phyloP scores from a whole-genome alignment of 2,329 filamentous ascomycete genomes.

The Diaporthe longicolla region DNA sequence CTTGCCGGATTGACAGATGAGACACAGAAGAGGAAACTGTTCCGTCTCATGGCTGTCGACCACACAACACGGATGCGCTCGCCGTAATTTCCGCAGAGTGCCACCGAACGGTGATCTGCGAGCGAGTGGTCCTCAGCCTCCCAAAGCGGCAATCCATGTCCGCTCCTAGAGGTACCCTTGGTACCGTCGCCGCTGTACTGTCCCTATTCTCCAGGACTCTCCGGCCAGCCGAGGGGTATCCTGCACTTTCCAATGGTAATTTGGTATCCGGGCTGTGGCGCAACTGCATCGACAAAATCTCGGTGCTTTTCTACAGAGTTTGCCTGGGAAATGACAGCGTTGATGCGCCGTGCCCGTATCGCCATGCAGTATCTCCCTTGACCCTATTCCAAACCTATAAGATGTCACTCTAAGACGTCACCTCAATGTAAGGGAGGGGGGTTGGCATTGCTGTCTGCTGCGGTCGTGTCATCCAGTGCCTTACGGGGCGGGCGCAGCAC shows the following conservation, averaged over 20 bases:
- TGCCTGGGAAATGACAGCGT: slow-evolving; percentile 33
- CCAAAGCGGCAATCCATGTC: slow-evolving; percentile 27
- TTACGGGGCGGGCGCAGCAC: neutral
- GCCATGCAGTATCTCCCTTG: neutral
- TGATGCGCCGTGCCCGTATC: slow-evolving; percentile 8
- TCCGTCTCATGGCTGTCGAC: slow-evolving; percentile 23
- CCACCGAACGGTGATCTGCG: slow-evolving; percentile 38
- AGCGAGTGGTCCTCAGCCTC: slow-evolving; percentile 19
- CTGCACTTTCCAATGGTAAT: neutral
- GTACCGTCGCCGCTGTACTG: slow-evolving; percentile 3
- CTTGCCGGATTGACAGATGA: slow-evolving; percentile 13
- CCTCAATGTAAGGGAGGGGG: neutral
- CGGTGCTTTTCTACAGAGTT: slow-evolving; percentile 33
- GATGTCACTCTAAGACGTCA: slow-evolving; percentile 29
- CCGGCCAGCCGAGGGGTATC: slow-evolving; percentile 6
- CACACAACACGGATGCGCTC: slow-evolving; percentile 29
- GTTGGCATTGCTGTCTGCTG: slow-evolving; percentile 5
- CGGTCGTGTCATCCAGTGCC: neutral
- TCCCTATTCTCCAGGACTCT: slow-evolving; percentile 6
- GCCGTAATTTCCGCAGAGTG: slow-evolving; percentile 40
- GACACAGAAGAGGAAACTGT: slow-evolving; percentile 34
- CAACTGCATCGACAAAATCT: slow-evolving; percentile 16
- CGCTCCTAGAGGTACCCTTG: slow-evolving; percentile 8
- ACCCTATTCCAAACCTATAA: slow-evolving; percentile 13
- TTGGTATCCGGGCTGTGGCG: slow-evolving; percentile 2